Evolutionary conservation across 2,329 filamentous ascomycete species (phyloP).

Genomic region (Emydomyces testavorans): DNA sequence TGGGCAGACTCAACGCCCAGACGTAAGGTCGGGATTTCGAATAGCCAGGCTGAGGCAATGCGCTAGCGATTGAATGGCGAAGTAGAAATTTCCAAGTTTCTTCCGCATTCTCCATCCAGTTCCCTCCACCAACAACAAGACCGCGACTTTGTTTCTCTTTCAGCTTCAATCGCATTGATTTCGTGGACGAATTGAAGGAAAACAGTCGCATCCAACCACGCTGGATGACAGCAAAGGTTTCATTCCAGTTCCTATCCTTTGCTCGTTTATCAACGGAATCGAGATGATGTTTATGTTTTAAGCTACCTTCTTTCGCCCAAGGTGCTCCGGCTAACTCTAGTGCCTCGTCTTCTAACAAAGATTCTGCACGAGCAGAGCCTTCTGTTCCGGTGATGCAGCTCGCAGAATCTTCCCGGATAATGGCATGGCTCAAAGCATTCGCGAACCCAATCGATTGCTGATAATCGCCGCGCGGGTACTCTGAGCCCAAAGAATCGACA

Average conservation of each 20-base stretch:
- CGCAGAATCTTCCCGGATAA: slow-evolving; percentile 67
- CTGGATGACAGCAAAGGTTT: slow-evolving; percentile 92
- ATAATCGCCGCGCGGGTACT: slow-evolving; percentile 65
- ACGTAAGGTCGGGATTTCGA: slow-evolving; percentile 83
- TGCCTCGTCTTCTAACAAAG: slow-evolving; percentile 80
- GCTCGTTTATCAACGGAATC: slow-evolving; percentile 83
- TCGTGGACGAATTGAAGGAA: slow-evolving; percentile 69
- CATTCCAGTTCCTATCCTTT: slow-evolving; percentile 87
- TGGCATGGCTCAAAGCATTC: slow-evolving; percentile 89
- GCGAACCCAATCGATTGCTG: slow-evolving; percentile 96
- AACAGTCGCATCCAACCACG: slow-evolving; percentile 91
- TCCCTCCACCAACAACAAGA: slow-evolving; percentile 78
- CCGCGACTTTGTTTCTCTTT: slow-evolving; percentile 44
- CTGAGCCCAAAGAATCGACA: slow-evolving; percentile 75
- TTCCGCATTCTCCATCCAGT: slow-evolving; percentile 96
- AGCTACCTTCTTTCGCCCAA: slow-evolving; percentile 93
- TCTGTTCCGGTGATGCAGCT: slow-evolving; percentile 44
- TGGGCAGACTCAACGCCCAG: slow-evolving; percentile 85
- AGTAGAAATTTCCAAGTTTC: slow-evolving; percentile 77
- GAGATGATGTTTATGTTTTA: slow-evolving; percentile 93
- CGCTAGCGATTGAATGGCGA: slow-evolving; percentile 81
- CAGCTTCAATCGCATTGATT: slow-evolving; percentile 53
- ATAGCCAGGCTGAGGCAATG: slow-evolving; percentile 81
- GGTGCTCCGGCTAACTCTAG: slow-evolving; percentile 87
- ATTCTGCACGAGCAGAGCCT: slow-evolving; percentile 48